Percentiles rank a stretch among this genome's conserved stretches.
phyloP scores from a whole-genome alignment of 495 filamentous ascomycete species.

The Alectoria sarmentosa region DNA sequence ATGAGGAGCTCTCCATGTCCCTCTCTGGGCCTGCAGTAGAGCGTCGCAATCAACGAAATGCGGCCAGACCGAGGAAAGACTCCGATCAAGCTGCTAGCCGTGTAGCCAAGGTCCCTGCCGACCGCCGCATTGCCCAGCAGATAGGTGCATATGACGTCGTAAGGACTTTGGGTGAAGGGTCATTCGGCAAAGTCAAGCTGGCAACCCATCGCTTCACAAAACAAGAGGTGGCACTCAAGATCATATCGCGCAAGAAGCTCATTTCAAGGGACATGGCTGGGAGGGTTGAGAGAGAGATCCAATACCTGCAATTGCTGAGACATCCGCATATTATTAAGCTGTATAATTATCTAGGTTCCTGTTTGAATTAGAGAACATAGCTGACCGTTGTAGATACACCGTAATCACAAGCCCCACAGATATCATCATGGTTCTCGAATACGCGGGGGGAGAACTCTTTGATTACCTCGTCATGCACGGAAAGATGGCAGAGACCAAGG shows the following conservation, averaged over 20 bases:
- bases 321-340: slow-evolving; percentile 99
- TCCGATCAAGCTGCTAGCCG: slow-evolving; percentile 23
- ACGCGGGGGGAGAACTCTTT: slow-evolving; percentile 92
- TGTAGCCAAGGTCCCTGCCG: slow-evolving; percentile 27
- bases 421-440: slow-evolving; percentile 99
- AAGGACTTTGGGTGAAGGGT: slow-evolving; percentile 89
- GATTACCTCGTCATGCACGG: slow-evolving; percentile 93
- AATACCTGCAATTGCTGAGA: slow-evolving; percentile 89
- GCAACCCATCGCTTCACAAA: slow-evolving; percentile 84
- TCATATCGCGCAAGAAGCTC: slow-evolving; percentile 91
- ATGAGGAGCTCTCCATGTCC: slow-evolving; percentile 89
- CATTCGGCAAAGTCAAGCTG: slow-evolving; percentile 97
- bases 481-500: slow-evolving; percentile 79
- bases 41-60: slow-evolving; percentile 23
- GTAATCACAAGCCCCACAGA: slow-evolving; percentile 89
- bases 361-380: slow-evolving; percentile 2
- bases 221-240: slow-evolving; percentile 94
- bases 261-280: slow-evolving; percentile 96
- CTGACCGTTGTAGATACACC: slow-evolving; percentile 59
- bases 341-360: slow-evolving; percentile 42
- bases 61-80: slow-evolving; percentile 39
- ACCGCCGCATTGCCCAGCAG: slow-evolving; percentile 56
- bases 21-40: slow-evolving; percentile 55
- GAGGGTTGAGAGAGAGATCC: slow-evolving; percentile 93
- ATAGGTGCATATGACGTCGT: slow-evolving; percentile 87